Evolutionary conservation across 805 yeast genomes (phyloP).

Genomic region (Hanseniaspora valbyensis): DNA sequence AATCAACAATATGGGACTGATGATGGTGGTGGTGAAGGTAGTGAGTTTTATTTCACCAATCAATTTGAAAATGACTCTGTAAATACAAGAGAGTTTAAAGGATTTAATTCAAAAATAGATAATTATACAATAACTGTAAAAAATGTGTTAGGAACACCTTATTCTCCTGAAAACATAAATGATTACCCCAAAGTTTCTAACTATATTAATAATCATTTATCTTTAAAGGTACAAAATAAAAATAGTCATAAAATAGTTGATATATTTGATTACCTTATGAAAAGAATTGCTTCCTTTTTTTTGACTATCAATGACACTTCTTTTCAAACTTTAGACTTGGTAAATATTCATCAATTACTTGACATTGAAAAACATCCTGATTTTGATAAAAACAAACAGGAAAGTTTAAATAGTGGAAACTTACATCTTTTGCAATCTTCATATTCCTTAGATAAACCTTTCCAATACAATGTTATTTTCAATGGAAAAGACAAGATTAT

Average conservation of each 20-base stretch:
- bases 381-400: slow-evolving; percentile 16
- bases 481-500: slow-evolving; percentile 35
- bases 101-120: slow-evolving; percentile 55
- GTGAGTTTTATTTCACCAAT: not conserved
- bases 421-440: slow-evolving; percentile 68
- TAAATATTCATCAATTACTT: slow-evolving; percentile 44
- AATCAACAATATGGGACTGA: slow-evolving; percentile 39
- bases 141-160: slow-evolving; percentile 37
- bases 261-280: slow-evolving; percentile 54
- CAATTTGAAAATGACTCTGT: slow-evolving; percentile 26
- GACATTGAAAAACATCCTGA: slow-evolving; percentile 30
- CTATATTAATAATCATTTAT: slow-evolving; percentile 48
- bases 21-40: not conserved
- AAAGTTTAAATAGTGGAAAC: slow-evolving; percentile 53
- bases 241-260: slow-evolving; percentile 71
- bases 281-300: slow-evolving; percentile 52
- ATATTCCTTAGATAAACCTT: slow-evolving; percentile 46
- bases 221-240: slow-evolving; percentile 60
- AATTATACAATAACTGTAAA: slow-evolving; percentile 49
- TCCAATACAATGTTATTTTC: slow-evolving; percentile 63
- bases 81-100: slow-evolving; percentile 30
- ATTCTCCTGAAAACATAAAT: slow-evolving; percentile 16
- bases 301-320: slow-evolving; percentile 19
- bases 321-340: slow-evolving; percentile 26
- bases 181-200: slow-evolving; percentile 42